A percentile compares a stretch with the other conserved stretches of the same genome.
phyloP scores from a whole-genome alignment of 176 grass and related monocot species.

The Carex littledalei region DNA sequence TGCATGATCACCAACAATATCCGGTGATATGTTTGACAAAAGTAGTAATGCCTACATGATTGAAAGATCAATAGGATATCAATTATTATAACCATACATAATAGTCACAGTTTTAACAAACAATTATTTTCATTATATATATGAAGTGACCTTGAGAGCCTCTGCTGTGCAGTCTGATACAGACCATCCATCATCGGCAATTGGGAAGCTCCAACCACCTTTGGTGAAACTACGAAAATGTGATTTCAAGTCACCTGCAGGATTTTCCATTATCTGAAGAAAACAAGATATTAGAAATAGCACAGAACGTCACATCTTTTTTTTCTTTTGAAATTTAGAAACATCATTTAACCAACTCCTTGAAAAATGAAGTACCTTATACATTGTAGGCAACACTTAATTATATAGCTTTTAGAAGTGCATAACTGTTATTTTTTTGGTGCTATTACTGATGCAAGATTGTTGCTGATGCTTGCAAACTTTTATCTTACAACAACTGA shows the following conservation, averaged over 20 bases:
- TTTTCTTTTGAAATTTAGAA: no score
- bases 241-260: conserved; percentile 40
- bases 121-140: not conserved
- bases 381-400: no score
- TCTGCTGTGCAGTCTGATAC: conserved; percentile 79
- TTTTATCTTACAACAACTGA: no score
- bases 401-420: no score
- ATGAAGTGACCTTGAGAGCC: conserved; percentile 45
- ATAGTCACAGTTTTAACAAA: not conserved
- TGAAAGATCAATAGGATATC: not conserved
- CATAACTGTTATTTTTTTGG: no score
- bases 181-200: conserved; percentile 50
- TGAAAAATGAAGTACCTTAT: no score
- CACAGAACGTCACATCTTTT: no score
- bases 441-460: no score
- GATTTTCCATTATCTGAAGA: conserved; percentile 54
- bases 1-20: not conserved
- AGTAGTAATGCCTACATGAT: not conserved
- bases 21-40: not conserved
- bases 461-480: no score
- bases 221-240: conserved; percentile 46
- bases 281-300: not conserved
- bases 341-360: no score
- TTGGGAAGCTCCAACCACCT: conserved; percentile 60
- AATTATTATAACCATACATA: not conserved